Base-by-base conservation (phyloP, 345 rosid genomes). In the Mallotus nudiflorus region DNA sequence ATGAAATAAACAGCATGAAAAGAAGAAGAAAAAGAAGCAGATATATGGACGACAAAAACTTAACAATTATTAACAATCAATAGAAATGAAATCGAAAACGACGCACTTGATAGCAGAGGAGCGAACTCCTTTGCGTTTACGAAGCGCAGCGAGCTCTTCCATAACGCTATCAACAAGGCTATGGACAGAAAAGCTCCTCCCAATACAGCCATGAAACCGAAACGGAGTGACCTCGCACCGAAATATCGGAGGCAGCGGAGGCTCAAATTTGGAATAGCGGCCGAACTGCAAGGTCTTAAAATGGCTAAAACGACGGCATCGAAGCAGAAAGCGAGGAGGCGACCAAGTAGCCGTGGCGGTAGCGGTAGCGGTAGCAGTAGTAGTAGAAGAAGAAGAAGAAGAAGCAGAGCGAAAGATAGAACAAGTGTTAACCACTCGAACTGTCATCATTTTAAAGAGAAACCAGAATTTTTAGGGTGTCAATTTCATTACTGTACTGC, bases 21-120 rank as follows among this genome's bases (percentile, higher is more conserved):
- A n/a, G n/a, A n/a, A n/a, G n/a, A n/a, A n/a, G n/a, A n/a, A n/a
- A n/a, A n/a, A n/a, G n/a, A n/a, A n/a, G n/a, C n/a, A n/a, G n/a
- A n/a, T n/a, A n/a, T n/a, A n/a, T n/a, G n/a, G n/a, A n/a, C n/a
- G n/a, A n/a, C n/a, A n/a, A n/a, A n/a, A n/a, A n/a, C n/a, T n/a
- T n/a, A n/a, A n/a, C n/a, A n/a, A n/a, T n/a, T n/a, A n/a, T n/a
- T n/a, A n/a, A n/a, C n/a, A n/a, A n/a, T n/a, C n/a, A n/a, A n/a
- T n/a, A n/a, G n/a, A n/a, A n/a, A n/a, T n/a, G n/a, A n/a, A n/a
- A n/a, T n/a, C n/a, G n/a, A n/a, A n/a, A n/a, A n/a, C n/a, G n/a
- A 62, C 81, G 37, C 79, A 93, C 97, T 87, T 91, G 59, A 88
- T 82, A 56, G 85, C 85, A 68, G 93, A 86, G 70, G 93, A 86